Conservation (phyloP, 2,329 filamentous ascomycete species). For the Pseudogymnoascus sp. region DNA sequence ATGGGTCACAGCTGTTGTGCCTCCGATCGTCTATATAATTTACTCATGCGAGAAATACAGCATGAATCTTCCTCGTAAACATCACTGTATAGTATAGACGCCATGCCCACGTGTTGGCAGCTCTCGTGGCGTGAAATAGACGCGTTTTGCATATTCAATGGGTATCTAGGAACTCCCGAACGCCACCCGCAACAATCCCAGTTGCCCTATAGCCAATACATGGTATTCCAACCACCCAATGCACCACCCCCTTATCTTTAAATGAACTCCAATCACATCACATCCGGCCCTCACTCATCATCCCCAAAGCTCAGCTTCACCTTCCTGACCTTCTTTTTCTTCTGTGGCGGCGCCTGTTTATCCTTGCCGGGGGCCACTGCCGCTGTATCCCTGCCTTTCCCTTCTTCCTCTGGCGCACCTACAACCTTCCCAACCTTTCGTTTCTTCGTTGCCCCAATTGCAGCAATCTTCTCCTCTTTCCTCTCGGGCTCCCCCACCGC, state of each 20-base stretch:
- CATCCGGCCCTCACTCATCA: slow-evolving; percentile 35
- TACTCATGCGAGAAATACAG: too few species aligned
- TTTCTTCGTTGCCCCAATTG: slow-evolving; percentile 43
- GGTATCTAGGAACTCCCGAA: slow-evolving; percentile 2
- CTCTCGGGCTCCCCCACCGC: slow-evolving; percentile 10
- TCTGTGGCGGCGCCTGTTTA: slow-evolving; percentile 17
- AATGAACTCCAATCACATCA: not conserved
- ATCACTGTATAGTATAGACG: not conserved
- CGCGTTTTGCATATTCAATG: not conserved
- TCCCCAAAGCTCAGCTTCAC: slow-evolving; percentile 63
- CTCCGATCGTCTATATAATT: not conserved
- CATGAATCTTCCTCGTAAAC: not conserved
- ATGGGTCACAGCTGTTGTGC: not conserved
- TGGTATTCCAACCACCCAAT: not conserved
- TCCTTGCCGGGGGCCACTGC: not conserved
- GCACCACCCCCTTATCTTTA: not conserved
- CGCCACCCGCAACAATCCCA: not conserved
- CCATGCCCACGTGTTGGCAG: not conserved
- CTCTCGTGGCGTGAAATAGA: not conserved
- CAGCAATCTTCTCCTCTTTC: slow-evolving; percentile 33
- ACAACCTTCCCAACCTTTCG: slow-evolving; percentile 48
- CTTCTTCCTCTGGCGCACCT: slow-evolving; percentile 25
- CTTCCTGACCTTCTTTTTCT: slow-evolving; percentile 43
- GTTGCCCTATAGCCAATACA: not conserved
- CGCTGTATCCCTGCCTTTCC: slow-evolving; percentile 13